Conservation (phyloP, 768 basidiomycete genomes). For the Amanita fuliginea region DNA sequence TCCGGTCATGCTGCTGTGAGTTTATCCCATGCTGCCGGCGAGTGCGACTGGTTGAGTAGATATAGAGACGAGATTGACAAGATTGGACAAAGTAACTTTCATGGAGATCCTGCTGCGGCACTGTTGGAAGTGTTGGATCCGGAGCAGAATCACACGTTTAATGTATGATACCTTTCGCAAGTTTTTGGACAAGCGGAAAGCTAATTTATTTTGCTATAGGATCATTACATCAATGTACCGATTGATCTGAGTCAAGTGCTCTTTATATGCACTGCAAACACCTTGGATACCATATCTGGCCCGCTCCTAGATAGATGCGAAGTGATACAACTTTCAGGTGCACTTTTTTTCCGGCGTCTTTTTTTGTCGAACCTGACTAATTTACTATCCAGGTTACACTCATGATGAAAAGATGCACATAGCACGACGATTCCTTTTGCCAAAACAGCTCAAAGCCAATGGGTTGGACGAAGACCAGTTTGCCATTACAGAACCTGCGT, state of each 20-base stretch:
- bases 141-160: conserved; percentile 82
- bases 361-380: background rate
- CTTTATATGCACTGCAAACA: conserved; percentile 90
- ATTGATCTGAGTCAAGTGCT: conserved; percentile 82
- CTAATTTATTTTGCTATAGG: conserved; percentile 27
- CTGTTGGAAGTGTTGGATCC: conserved; percentile 89
- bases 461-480: conserved; percentile 56
- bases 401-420: conserved; percentile 90
- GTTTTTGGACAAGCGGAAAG: background rate
- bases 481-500: conserved; percentile 53
- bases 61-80: conserved; percentile 85
- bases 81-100: conserved; percentile 76
- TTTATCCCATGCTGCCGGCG: conserved; percentile 16
- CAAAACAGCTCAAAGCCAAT: conserved; percentile 78
- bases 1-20: conserved; percentile 63
- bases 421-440: conserved; percentile 75
- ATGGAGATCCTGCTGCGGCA: conserved; percentile 88
- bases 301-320: conserved; percentile 89
- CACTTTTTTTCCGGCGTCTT: background rate
- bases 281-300: conserved; percentile 78
- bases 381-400: conserved; percentile 54
- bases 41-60: conserved; percentile 9
- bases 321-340: conserved; percentile 69
- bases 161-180: conserved; percentile 28
- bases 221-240: conserved; percentile 87